These are phyloP conservation scores for Castanea sativa DNA, from an alignment of 306 rosid species.

Conservation along the genomic window DNA sequence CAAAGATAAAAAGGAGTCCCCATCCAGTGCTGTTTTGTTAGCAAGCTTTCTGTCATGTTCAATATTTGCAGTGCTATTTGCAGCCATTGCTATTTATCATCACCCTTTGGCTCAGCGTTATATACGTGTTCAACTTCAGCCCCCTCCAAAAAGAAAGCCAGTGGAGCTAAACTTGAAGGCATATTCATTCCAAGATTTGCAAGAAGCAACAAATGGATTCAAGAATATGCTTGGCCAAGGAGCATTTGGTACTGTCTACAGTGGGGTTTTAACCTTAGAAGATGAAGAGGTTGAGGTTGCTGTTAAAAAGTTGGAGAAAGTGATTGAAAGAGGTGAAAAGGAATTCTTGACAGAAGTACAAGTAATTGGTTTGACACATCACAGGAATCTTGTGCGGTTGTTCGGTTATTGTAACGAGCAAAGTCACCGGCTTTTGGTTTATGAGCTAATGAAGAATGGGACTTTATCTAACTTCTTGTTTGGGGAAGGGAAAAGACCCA, in stretches of 20 bases:
- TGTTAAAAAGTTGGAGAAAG: conserved; percentile 23
- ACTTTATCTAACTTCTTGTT: conserved; percentile 24
- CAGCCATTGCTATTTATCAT: conserved; percentile 16
- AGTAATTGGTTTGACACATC: conserved; percentile 34
- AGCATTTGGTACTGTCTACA: conserved; percentile 21
- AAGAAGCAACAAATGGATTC: conserved; percentile 36
- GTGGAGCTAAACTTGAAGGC: conserved; percentile 30
- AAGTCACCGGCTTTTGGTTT: conserved; percentile 29
- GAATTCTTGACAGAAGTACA: conserved; percentile 39
- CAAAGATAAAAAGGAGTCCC: neutral
- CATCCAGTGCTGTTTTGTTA: conserved; percentile 14
- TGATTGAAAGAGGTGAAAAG: conserved; percentile 25
- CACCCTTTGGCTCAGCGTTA: conserved; percentile 20
- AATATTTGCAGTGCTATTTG: conserved; percentile 18
- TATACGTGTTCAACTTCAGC: neutral
- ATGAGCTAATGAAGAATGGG: conserved; percentile 34
- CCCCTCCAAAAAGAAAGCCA: conserved; percentile 22
- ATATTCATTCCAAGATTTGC: conserved; percentile 31
- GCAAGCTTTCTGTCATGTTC: conserved; percentile 19
- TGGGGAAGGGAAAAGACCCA: conserved; percentile 19
- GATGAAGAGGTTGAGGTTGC: conserved; percentile 33
- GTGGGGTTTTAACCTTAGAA: conserved; percentile 30
- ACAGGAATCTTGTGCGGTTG: conserved; percentile 30
- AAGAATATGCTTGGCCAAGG: conserved; percentile 29
- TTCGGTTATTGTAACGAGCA: conserved; percentile 32